A percentile compares a stretch with the other conserved stretches of the same genome.
Conservation (phyloP, 2,329 filamentous ascomycete species). For the Trichoderma afroharzianum region DNA sequence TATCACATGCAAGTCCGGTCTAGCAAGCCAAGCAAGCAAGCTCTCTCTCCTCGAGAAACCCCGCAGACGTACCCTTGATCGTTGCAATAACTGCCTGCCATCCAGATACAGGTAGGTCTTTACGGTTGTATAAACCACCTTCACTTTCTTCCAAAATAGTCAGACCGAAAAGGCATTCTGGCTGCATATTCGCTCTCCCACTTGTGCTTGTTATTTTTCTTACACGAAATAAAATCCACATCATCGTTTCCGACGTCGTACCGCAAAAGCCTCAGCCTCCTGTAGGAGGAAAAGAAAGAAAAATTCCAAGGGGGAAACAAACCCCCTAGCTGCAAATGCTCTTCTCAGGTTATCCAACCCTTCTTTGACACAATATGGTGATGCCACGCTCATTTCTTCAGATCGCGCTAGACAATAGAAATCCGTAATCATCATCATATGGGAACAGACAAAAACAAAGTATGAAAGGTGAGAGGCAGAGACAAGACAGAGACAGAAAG, state of each 20-base stretch:
- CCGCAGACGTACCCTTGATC: background rate
- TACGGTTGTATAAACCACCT: background rate
- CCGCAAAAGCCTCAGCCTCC: background rate
- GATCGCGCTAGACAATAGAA: constrained; percentile 9
- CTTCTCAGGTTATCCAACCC: constrained; percentile 15
- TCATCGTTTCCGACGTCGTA: background rate
- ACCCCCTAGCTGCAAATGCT: constrained; percentile 2
- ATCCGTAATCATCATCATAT: constrained; percentile 20
- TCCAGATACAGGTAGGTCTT: background rate
- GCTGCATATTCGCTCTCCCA: background rate
- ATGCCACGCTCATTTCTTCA: constrained; percentile 13
- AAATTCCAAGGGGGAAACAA: background rate
- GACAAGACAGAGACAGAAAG: background rate
- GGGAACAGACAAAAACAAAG: constrained; percentile 13
- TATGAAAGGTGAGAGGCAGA: background rate
- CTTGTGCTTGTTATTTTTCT: background rate
- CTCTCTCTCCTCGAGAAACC: background rate
- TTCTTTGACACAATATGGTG: constrained; percentile 1
- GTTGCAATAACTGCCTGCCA: background rate
- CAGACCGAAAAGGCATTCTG: background rate
- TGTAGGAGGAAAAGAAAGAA: background rate
- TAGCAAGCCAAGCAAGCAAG: background rate
- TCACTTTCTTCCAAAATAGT: background rate
- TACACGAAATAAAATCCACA: background rate
- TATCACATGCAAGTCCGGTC: background rate